Base-by-base conservation (phyloP, 768 basidiomycete species). In the Tricholoma sp. region DNA sequence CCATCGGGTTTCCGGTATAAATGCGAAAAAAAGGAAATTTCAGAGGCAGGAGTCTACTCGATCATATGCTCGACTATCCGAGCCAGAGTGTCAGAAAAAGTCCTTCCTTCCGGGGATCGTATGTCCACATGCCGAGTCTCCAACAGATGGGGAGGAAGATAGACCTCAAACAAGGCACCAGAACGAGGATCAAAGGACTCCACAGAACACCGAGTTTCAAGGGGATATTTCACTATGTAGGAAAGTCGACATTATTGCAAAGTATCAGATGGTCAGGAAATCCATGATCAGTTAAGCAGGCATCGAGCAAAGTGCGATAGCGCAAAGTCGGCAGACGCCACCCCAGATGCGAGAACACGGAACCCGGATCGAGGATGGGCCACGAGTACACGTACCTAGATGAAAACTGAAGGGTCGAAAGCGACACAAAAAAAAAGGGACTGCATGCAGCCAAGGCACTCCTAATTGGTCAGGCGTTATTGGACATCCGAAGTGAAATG, bases 401-500 rank as follows among this genome's bases (percentile, higher is more conserved):
- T 52, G 49, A 59, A 37, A 59, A 34, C 22, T 14, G 41, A 52
- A 54, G 41, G 54, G 54, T 52, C 58, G 10, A 54, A 52, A 24
- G 35, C 34, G 46, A 29, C n/a, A 14, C 8, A 53, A 34, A 54
- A 22, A 53, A 34, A 54, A 19, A 43, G 52, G 31, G 45, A 54
- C 16, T 45, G 31, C 34, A 55, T 49, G 43, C 22, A 37, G 51
- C 51, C 54, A 57, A 50, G 53, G 54, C 49, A 55, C 58, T 18
- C 55, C 22, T 22, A 8, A 45, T 47, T 45, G 4, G 29, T 34
- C 50, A 43, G 32, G 50, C 39, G 29, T 34, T 31, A 61, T 64
- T 64, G 58, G 56, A 46, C 45, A 55, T 16, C 55, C 55, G 45
- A 64, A 64, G 54, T 56, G 49, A 58, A 63, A 66, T 50, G 52